Evolutionary conservation across 1,139 yeast species (phyloP), one percentile per base, ranked within the genome.

Genomic region (Nakaseomyces nivariensis): DNA sequence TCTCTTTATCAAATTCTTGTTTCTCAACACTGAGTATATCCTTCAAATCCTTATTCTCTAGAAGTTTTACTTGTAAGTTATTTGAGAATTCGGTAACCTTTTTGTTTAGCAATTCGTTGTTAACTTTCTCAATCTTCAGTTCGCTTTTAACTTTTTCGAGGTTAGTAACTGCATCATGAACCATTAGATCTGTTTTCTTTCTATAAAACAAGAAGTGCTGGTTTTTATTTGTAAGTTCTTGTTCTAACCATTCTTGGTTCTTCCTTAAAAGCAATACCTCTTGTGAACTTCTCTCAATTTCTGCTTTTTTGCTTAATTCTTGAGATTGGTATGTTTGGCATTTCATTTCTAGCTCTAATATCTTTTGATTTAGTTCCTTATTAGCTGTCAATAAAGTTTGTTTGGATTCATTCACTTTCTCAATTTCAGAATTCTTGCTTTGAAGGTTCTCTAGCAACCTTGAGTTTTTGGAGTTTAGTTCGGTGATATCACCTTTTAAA

Each of bases 1-100:
- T 70, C 59, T 87, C 95, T 49, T 76, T 76, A 43, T 79, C 67
- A 58, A 79, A 81, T 43, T 77, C 79, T 32, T 78, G 77, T 54
- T 77, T 79, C 26, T 73, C 72, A 7, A 71, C 58, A 1, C 76
- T 67, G 6, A 73, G 61, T 46, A 74, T 72, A 51, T 74, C 78
- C 46, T 76, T 79, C 22, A 81, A 60, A 26, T 74, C 72, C 49
- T 77, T 76, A 24, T 75, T 59, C 50, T 73, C 69, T 5, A 69
- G 58, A 25, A 74, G 58, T 3, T 55, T 54, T 8, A 47, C 49
- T 33, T 54, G 55, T 24, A 53, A 26, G 17, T 51, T 46, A 13
- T 53, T 49, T 1, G 57, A 46, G 17, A 58, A 40, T n/a, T 53
- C 52, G 5, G 51, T 46, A 33, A 54, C 56, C 42, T 53, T 54